Evolutionary conservation across 2,329 filamentous ascomycete species (phyloP).

Genomic region (Venturia pyrina): DNA sequence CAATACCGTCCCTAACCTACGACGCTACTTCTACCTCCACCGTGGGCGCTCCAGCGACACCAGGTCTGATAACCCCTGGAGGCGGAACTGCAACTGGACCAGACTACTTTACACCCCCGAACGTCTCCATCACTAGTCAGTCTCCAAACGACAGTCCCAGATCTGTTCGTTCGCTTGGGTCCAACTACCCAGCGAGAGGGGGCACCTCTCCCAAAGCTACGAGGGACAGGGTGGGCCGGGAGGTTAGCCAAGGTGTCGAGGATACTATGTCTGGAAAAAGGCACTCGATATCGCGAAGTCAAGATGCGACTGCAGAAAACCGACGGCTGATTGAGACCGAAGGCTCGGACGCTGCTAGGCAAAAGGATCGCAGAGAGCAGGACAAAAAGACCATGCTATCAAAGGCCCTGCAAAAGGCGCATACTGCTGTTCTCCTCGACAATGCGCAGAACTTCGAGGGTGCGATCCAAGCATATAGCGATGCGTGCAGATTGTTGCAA

Average conservation of each 20-base stretch:
- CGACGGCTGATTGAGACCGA: neutral
- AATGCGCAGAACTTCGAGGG: constrained; percentile 93
- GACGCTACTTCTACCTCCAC: constrained; percentile 8
- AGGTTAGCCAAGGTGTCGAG: neutral
- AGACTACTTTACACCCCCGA: neutral
- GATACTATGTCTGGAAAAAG: neutral
- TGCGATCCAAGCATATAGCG: constrained; percentile 78
- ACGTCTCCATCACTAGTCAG: neutral
- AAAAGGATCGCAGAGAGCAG: constrained; percentile 35
- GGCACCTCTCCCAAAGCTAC: neutral
- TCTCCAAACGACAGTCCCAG: neutral
- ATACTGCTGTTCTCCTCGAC: constrained; percentile 88
- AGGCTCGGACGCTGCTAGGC: constrained; percentile 30
- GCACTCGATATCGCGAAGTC: neutral
- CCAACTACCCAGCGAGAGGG: neutral
- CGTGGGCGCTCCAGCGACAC: neutral
- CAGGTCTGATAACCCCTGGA: neutral
- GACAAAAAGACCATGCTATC: constrained; percentile 89
- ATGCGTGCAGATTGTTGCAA: constrained; percentile 80
- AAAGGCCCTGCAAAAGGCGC: constrained; percentile 89
- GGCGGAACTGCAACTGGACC: neutral
- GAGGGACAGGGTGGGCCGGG: neutral
- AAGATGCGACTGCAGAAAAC: constrained; percentile 1
- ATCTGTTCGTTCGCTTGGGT: neutral
- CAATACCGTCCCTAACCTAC: constrained; percentile 15